Conservation (phyloP, 495 filamentous ascomycete genomes). For the Penicillium pancosmium region DNA sequence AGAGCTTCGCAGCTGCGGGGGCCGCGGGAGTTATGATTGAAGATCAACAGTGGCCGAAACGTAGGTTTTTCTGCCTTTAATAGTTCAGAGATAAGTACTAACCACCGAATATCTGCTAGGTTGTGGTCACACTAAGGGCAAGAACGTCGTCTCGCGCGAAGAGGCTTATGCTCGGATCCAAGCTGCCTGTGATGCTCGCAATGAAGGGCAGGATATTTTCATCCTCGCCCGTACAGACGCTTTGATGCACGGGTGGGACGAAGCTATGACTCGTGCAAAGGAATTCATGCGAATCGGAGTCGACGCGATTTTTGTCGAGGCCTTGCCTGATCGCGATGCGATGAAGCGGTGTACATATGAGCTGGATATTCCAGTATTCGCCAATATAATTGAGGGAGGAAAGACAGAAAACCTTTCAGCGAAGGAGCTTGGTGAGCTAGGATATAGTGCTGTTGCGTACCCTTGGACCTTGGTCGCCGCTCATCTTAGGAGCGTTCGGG, state of each 20-base stretch:
- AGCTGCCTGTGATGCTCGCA: constrained; percentile 43
- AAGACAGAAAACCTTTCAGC: constrained; percentile 46
- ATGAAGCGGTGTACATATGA: constrained; percentile 39
- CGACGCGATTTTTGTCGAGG: constrained; percentile 46
- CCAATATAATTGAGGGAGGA: constrained; percentile 49
- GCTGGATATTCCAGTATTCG: constrained; percentile 39
- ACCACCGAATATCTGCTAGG: constrained; percentile 21
- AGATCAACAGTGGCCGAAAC: constrained; percentile 45
- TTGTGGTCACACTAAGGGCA: constrained; percentile 50
- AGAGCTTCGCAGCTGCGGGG: constrained; percentile 40
- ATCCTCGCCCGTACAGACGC: constrained; percentile 45
- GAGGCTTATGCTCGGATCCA: constrained; percentile 46
- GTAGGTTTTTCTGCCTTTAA: constrained; percentile 6
- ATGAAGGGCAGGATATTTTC: constrained; percentile 45
- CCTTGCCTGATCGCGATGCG: constrained; percentile 40
- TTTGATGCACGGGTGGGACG: constrained; percentile 41
- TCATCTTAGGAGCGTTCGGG: constrained; percentile 41
- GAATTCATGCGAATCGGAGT: constrained; percentile 42
- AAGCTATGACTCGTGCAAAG: constrained; percentile 37
- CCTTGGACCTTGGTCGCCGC: constrained; percentile 47
- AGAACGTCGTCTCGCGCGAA: constrained; percentile 42
- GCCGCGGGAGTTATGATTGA: constrained; percentile 48
- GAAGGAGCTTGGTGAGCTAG: constrained; percentile 39
- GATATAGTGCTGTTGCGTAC: constrained; percentile 43
- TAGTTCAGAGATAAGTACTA: neutral